These are phyloP conservation scores for Termitomyces sp. DNA, from an alignment of 768 basidiomycete species.

Conservation along the genomic window DNA sequence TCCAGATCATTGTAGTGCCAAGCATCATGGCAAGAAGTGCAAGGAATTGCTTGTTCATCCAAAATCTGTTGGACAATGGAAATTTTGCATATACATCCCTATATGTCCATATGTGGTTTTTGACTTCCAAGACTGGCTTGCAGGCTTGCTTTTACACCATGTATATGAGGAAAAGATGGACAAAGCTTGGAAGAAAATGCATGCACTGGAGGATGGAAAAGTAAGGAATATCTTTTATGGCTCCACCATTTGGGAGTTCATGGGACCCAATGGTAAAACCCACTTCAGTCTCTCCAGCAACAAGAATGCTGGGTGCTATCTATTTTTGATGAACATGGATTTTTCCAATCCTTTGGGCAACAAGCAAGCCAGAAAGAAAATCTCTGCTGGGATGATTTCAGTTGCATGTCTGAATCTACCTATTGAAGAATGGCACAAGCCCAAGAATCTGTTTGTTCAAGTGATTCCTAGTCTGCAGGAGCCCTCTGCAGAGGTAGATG, in stretches of 20 bases:
- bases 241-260: no score
- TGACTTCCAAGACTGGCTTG: conserved; percentile 26
- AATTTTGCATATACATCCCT: conserved; percentile 10
- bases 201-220: conserved; percentile 8
- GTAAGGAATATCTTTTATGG: no score
- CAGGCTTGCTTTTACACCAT: conserved; percentile 17
- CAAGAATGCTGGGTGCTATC: no score
- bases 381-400: no score
- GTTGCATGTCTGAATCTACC: no score
- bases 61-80: not conserved
- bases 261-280: no score
- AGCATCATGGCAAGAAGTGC: conserved; percentile 2
- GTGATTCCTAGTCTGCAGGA: conserved; percentile 32
- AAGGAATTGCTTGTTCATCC: conserved; percentile 1
- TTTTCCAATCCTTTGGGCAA: no score
- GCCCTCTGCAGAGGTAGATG: conserved; percentile 12
- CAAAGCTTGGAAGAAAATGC: conserved; percentile 7
- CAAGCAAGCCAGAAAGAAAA: no score
- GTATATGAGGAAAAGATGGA: conserved; percentile 24
- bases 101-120: conserved; percentile 20
- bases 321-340: no score
- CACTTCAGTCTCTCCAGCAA: no score
- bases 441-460: conserved; percentile 31
- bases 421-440: conserved; percentile 20
- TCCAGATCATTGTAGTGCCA: conserved; percentile 13